Evolutionary conservation across 1,284 basidiomycete genomes (phyloP).

Genomic region (Puccinia sorghi): DNA sequence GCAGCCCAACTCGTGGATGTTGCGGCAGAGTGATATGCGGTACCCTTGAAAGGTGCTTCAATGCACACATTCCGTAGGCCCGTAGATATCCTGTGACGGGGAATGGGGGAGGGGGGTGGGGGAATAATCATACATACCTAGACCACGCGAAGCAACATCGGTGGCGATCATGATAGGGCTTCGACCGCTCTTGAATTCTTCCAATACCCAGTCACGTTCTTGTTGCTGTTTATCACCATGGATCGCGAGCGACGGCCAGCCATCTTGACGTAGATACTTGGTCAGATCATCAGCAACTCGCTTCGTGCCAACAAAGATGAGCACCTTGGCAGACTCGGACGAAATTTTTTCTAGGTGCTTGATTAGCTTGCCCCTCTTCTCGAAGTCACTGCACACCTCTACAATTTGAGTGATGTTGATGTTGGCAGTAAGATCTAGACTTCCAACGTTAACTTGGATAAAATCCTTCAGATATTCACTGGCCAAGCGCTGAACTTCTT

Average conservation of each 20-base stretch:
- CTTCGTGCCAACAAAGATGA: conserved; percentile 98
- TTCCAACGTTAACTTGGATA: conserved; percentile 98
- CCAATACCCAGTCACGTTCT: conserved; percentile 94
- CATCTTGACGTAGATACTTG: conserved; percentile 93
- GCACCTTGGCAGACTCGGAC: conserved; percentile 93
- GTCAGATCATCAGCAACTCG: conserved; percentile 97
- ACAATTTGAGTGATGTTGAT: conserved; percentile 96
- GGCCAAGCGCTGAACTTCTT: conserved; percentile 96
- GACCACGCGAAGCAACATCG: conserved; percentile 89
- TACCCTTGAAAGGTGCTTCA: not conserved
- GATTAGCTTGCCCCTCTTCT: conserved; percentile 93
- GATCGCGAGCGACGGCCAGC: conserved; percentile 97
- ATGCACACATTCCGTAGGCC: conserved; percentile 23
- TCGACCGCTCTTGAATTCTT: conserved; percentile 96
- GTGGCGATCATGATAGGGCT: conserved; percentile 96
- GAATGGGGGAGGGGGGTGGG: no score
- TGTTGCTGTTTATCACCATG: conserved; percentile 98
- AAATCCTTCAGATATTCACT: conserved; percentile 93
- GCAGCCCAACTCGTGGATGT: conserved; percentile 19
- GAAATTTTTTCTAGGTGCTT: conserved; percentile 97
- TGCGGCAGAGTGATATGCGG: not conserved
- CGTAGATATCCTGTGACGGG: not conserved
- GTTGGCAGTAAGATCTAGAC: conserved; percentile 96
- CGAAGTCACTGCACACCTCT: conserved; percentile 95
- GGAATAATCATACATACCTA: conserved; percentile 76